Percentiles rank a stretch among this genome's conserved stretches.
phyloP scores from a whole-genome alignment of 306 rosid species.

The Aeschynomene evenia region DNA sequence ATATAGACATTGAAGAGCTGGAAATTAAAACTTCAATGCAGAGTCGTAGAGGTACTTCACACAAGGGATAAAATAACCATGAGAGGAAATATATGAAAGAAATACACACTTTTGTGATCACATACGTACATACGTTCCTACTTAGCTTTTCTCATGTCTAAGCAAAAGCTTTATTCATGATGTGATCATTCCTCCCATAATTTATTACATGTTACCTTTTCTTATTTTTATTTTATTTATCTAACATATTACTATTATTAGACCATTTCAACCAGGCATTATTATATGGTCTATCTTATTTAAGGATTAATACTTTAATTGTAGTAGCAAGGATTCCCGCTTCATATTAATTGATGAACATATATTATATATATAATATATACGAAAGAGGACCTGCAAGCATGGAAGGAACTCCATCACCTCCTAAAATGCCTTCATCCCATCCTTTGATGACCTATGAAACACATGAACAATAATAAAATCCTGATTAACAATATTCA shows the following conservation, averaged over 20 bases:
- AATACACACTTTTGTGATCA: slow-evolving; percentile 24
- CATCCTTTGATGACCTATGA: slow-evolving; percentile 94
- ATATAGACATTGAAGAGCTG: slow-evolving; percentile 1
- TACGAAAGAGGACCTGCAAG: slow-evolving; percentile 69
- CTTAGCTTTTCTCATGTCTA: slow-evolving; percentile 27
- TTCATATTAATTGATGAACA: too few relatives aligned
- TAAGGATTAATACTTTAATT: too few relatives aligned
- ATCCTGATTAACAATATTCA: background rate
- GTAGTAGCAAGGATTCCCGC: too few relatives aligned
- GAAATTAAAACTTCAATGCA: too few relatives aligned
- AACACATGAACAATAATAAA: slow-evolving; percentile 15
- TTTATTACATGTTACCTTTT: slow-evolving; percentile 30
- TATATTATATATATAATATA: too few relatives aligned
- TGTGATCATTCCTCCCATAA: slow-evolving; percentile 38
- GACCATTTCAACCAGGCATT: too few relatives aligned
- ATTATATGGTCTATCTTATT: background rate
- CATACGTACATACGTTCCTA: too few relatives aligned
- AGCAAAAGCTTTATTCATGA: slow-evolving; percentile 35
- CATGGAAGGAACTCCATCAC: slow-evolving; percentile 94
- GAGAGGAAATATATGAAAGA: too few relatives aligned
- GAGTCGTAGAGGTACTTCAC: slow-evolving; percentile 29
- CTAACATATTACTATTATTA: background rate
- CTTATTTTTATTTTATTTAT: background rate
- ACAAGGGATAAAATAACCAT: slow-evolving; percentile 18
- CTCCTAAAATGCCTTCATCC: slow-evolving; percentile 93